A percentile compares a stretch with the other conserved stretches of the same genome.
These are phyloP conservation scores for Acrodontium crateriforme DNA, from an alignment of 2,329 filamentous ascomycete genomes.

Conservation along the genomic window DNA sequence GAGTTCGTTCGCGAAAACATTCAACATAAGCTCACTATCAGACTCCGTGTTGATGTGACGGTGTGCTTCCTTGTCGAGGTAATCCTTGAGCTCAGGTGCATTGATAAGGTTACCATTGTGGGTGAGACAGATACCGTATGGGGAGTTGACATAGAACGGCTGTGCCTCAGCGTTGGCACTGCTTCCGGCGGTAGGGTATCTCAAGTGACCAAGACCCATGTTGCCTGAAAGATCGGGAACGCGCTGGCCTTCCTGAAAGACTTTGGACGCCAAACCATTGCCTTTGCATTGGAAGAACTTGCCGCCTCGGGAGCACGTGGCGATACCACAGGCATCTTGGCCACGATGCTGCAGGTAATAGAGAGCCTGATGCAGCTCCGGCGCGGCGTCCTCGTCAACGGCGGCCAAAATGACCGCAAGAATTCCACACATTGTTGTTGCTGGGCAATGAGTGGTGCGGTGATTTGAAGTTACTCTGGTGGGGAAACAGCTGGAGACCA, in stretches of 20 bases:
- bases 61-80: conserved; percentile 64
- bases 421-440: conserved; percentile 35
- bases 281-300: conserved; percentile 83
- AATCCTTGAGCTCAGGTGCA: conserved; percentile 52
- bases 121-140: conserved; percentile 67
- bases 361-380: conserved; percentile 24
- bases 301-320: conserved; percentile 59
- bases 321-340: conserved; percentile 80
- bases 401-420: conserved; percentile 35
- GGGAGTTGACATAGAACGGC: conserved; percentile 81
- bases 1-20: conserved; percentile 73
- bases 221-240: conserved; percentile 64
- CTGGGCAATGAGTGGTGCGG: neutral
- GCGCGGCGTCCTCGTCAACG: conserved; percentile 24
- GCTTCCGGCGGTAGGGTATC: conserved; percentile 82
- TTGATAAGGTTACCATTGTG: conserved; percentile 89
- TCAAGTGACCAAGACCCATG: conserved; percentile 74
- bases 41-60: conserved; percentile 84
- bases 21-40: conserved; percentile 77
- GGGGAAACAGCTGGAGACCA: neutral
- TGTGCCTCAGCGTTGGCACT: conserved; percentile 75
- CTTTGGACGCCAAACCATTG: conserved; percentile 72
- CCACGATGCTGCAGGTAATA: conserved; percentile 38
- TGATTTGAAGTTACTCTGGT: neutral
- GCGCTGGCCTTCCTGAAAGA: conserved; percentile 68